Evolutionary conservation across 1,139 yeast genomes (phyloP).

Genomic region (Blastobotrys elegans): DNA sequence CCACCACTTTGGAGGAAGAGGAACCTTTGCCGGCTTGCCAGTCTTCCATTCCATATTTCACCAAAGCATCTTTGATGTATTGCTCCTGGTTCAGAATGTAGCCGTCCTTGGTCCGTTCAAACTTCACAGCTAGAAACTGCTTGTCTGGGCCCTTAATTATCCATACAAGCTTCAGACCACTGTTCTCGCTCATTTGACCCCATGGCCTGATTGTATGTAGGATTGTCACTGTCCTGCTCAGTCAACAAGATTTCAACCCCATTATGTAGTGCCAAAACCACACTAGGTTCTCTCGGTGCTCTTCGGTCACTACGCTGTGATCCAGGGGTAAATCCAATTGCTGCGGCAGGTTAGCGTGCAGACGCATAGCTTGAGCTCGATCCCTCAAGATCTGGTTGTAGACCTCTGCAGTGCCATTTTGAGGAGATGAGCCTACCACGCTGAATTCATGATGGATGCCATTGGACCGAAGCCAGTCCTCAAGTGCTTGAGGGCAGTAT

Average conservation of each 20-base stretch:
- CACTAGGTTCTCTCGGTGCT: no score
- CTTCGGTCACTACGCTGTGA: no score
- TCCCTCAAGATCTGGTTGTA: background rate
- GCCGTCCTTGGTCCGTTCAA: background rate
- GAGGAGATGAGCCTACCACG: background rate
- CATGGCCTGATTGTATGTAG: background rate
- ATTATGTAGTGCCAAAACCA: no score
- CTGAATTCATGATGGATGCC: background rate
- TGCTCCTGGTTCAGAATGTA: background rate
- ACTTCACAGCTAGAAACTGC: background rate
- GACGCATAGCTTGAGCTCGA: background rate
- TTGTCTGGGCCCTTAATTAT: background rate
- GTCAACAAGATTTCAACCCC: no score
- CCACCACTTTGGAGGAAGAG: no score
- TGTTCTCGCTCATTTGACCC: background rate
- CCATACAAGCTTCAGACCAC: background rate
- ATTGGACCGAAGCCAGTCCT: background rate
- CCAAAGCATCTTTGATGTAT: constrained; percentile 1
- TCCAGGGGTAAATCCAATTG: no score
- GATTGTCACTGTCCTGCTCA: no score
- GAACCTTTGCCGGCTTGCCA: background rate
- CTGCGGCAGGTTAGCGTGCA: background rate
- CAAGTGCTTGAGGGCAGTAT: background rate
- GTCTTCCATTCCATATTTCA: background rate
- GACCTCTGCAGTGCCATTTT: background rate